A percentile compares a stretch with the other conserved stretches of the same genome.
Conservation (phyloP, 176 grass and related monocot genomes). For the Rhipidocladum racemiflorum region DNA sequence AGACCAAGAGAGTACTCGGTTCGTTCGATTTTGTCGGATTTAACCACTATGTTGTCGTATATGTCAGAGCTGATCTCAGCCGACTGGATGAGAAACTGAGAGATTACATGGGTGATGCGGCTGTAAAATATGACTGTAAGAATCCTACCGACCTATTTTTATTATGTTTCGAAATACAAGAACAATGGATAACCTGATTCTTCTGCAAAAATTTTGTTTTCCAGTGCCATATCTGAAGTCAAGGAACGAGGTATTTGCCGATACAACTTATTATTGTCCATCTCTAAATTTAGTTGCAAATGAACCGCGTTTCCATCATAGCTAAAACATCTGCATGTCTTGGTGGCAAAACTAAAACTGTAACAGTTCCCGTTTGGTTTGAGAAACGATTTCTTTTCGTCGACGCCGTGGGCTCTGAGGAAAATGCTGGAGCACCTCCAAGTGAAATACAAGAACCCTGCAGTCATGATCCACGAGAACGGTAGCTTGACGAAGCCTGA, state of each 20-base stretch:
- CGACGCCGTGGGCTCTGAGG: constrained; percentile 64
- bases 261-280: neutral
- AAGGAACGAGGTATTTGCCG: constrained; percentile 15
- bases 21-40: constrained; percentile 88
- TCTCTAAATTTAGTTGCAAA: neutral
- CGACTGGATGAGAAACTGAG: constrained; percentile 34
- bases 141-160: neutral
- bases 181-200: neutral
- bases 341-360: neutral
- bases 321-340: neutral
- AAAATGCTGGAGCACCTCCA: constrained; percentile 71
- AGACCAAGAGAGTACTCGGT: constrained; percentile 41
- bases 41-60: constrained; percentile 64
- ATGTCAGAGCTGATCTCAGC: constrained; percentile 54
- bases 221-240: constrained; percentile 55
- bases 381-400: neutral
- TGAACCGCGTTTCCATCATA: neutral
- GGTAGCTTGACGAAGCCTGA: constrained; percentile 26
- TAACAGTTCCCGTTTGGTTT: neutral
- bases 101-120: constrained; percentile 70
- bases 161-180: neutral
- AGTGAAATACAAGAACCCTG: constrained; percentile 76
- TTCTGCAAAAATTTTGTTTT: constrained; percentile 3
- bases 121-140: constrained; percentile 46
- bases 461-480: constrained; percentile 81